A percentile compares a stretch with the other conserved stretches of the same genome.
Conservation (phyloP, 2,329 filamentous ascomycete species). For the Claviceps sp. region DNA sequence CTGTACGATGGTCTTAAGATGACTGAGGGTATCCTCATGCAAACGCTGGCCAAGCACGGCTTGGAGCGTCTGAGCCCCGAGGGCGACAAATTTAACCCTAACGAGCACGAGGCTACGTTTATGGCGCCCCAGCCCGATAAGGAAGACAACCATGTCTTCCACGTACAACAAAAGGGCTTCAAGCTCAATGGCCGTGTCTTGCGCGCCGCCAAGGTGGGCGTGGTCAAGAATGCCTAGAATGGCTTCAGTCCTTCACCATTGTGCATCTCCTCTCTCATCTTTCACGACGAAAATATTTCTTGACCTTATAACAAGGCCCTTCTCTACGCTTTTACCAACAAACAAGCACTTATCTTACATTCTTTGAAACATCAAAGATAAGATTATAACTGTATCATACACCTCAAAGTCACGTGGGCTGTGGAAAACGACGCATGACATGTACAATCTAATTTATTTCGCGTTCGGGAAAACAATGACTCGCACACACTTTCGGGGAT, state of each 20-base stretch:
- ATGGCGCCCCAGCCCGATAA: slow-evolving; percentile 79
- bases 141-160: slow-evolving; percentile 82
- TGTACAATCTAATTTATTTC: slow-evolving; percentile 10
- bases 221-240: slow-evolving; percentile 63
- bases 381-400: slow-evolving; percentile 4
- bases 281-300: neutral
- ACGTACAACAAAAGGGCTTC: slow-evolving; percentile 92
- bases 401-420: neutral
- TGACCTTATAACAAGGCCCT: neutral
- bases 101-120: slow-evolving; percentile 92
- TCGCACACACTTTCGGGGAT: slow-evolving; percentile 12
- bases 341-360: neutral
- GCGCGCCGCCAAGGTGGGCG: slow-evolving; percentile 88
- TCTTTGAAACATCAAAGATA: neutral
- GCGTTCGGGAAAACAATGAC: neutral
- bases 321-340: neutral
- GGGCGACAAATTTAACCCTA: slow-evolving; percentile 86
- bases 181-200: slow-evolving; percentile 80
- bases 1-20: slow-evolving; percentile 87
- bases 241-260: neutral
- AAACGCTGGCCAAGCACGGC: slow-evolving; percentile 85
- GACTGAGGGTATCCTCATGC: slow-evolving; percentile 81
- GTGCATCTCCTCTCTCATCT: neutral
- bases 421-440: slow-evolving; percentile 4
- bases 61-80: slow-evolving; percentile 77